phyloP scores from a whole-genome alignment of 208 protist genomes.

The Willaertia magna region DNA sequence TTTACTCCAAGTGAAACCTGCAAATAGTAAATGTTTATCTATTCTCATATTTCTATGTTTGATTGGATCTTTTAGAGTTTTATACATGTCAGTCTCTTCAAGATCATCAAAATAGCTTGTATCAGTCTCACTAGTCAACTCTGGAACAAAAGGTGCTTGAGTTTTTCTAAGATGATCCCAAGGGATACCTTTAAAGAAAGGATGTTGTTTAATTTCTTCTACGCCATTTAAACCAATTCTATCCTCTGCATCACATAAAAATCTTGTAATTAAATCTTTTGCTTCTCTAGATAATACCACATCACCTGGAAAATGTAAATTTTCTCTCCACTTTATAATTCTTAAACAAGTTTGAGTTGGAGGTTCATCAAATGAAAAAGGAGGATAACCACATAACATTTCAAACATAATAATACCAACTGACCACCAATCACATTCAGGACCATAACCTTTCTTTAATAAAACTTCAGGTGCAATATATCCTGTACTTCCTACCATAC shows the following conservation, averaged over 20 bases:
- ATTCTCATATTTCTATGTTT: background rate
- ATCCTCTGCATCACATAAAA: conserved; percentile 63
- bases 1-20: background rate
- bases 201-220: conserved; percentile 54
- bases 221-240: conserved; percentile 45
- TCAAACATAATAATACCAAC: conserved; percentile 94
- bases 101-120: conserved; percentile 38
- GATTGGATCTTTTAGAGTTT: background rate
- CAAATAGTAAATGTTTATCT: background rate
- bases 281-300: conserved; percentile 57
- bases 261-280: conserved; percentile 70
- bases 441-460: conserved; percentile 71
- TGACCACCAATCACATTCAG: conserved; percentile 93
- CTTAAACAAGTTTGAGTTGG: conserved; percentile 55
- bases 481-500: background rate
- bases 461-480: conserved; percentile 93
- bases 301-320: conserved; percentile 54
- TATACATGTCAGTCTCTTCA: conserved; percentile 5
- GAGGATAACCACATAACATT: conserved; percentile 70
- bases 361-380: conserved; percentile 44
- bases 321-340: conserved; percentile 60
- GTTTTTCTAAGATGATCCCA: conserved; percentile 27
- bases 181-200: conserved; percentile 50
- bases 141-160: conserved; percentile 35
- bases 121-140: conserved; percentile 27